Conservation (phyloP, 2,329 filamentous ascomycete species). For the Scedosporium boydii region DNA sequence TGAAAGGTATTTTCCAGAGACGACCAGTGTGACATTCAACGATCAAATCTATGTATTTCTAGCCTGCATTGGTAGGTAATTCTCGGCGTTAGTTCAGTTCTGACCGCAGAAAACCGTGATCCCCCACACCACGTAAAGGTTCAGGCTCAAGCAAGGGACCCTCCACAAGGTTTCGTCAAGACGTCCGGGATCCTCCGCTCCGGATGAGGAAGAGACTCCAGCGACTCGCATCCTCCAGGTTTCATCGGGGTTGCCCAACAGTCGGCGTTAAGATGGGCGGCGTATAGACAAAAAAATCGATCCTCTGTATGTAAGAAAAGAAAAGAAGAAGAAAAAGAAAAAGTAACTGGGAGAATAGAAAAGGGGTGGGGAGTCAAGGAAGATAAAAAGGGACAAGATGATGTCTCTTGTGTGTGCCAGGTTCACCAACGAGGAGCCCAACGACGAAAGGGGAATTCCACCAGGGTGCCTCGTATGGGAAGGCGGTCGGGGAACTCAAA, state of each 20-base stretch:
- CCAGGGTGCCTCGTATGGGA: neutral
- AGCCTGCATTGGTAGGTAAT: neutral
- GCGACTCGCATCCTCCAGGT: constrained; percentile 9
- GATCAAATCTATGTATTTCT: neutral
- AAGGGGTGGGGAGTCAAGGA: neutral
- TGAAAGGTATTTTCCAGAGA: neutral
- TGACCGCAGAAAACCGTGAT: constrained; percentile 4
- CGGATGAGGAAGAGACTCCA: neutral
- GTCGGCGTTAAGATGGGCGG: constrained; percentile 25
- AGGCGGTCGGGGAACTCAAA: neutral
- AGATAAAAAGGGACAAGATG: neutral
- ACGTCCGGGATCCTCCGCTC: constrained; percentile 3
- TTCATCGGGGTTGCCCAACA: constrained; percentile 21
- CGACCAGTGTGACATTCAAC: neutral
- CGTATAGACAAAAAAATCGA: constrained; percentile 9
- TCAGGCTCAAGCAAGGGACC: constrained; percentile 14
- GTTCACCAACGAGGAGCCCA: neutral
- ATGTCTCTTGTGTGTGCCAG: neutral
- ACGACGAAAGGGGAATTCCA: neutral
- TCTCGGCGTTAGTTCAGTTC: neutral
- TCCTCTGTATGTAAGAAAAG: neutral
- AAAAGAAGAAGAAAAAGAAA: constrained; percentile 2
- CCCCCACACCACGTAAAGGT: constrained; percentile 17
- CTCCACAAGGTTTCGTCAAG: constrained; percentile 12
- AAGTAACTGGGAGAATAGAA: constrained; percentile 5